Base-by-base conservation (phyloP, 495 filamentous ascomycete genomes). In the Penicillium manginii region DNA sequence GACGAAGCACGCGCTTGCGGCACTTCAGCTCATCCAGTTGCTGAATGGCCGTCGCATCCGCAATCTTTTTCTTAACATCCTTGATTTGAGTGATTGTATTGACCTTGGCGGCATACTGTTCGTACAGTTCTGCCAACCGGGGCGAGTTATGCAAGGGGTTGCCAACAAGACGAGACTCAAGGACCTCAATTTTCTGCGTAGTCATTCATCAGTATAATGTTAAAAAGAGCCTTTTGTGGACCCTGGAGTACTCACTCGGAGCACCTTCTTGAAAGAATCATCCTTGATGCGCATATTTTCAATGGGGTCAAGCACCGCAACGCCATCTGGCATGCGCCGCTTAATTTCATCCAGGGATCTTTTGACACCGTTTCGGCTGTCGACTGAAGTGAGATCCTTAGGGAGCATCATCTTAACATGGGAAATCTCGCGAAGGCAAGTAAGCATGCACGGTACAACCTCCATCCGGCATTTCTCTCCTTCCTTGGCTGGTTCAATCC, bases 11-110 rank as follows among this genome's bases (percentile, higher is more conserved):
- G 61, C 94, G 88, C 77, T 97, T 98, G 55, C 94, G 87, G 64
- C 87, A 91, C 76, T 97, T 98, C 45, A 98, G 83, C 74, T 98
- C 96, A 67, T 98, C 96, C 14, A 97, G 80, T 71, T 98, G 92
- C 68, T 93, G 86, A 51, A 97, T 86, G 43, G 88, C 88, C 66
- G 92, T 86, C 17, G 91, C 92, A 39, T 89, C 86, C 0, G 79
- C 78, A 62, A 98, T 96, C 63, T 89, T 84, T 78, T 92, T 94
- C 80, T 96, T 96, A 52, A 86, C 84, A 2, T 80, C 83, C 74
- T 92, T 97, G 75, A 97, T 94, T 72, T 91, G 84, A 6, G 86
- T 82, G 19, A 73, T 78, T 10, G 92, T 63, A n/a, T 84, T 83
- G 17, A 94, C 81, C 77, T 98, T 98, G 59, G 79, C 78, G 12